phyloP scores from a whole-genome alignment of 2,329 filamentous ascomycete species.

The Xylaria digitata region DNA sequence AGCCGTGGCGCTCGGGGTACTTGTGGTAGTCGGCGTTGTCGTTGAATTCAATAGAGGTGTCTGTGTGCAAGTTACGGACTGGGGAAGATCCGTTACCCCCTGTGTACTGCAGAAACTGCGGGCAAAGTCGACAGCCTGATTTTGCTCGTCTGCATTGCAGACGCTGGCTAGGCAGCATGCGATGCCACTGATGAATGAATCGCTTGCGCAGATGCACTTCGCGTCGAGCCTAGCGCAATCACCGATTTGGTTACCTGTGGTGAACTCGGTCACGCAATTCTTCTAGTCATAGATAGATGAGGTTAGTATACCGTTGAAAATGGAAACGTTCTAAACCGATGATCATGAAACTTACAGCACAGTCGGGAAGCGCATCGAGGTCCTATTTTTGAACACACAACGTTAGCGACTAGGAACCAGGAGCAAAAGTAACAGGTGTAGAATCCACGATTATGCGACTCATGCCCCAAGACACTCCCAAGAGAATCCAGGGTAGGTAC shows the following conservation, averaged over 20 bases:
- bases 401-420: not conserved
- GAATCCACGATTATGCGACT: not conserved
- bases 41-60: slow-evolving; percentile 6
- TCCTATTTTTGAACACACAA: slow-evolving; percentile 25
- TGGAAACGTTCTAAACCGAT: not conserved
- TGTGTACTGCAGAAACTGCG: slow-evolving; percentile 50
- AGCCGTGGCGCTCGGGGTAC: slow-evolving; percentile 29
- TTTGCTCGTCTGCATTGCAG: slow-evolving; percentile 58
- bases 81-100: slow-evolving; percentile 47
- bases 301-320: not conserved
- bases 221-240: slow-evolving; percentile 56
- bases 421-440: not conserved
- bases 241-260: slow-evolving; percentile 53
- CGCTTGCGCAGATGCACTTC: slow-evolving; percentile 60
- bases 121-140: slow-evolving; percentile 48
- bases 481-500: not conserved
- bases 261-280: slow-evolving; percentile 50
- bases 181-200: slow-evolving; percentile 59
- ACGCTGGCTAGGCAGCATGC: slow-evolving; percentile 60
- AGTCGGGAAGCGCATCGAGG: slow-evolving; percentile 59
- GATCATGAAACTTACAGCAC: slow-evolving; percentile 61
- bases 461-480: not conserved
- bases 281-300: slow-evolving; percentile 39
- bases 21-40: slow-evolving; percentile 16
- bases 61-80: slow-evolving; percentile 34